Percentiles rank a stretch among this genome's conserved stretches.
These are phyloP conservation scores for Stramenopiles sp. DNA, from an alignment of 352 stramenopile genomes.

Conservation along the genomic window DNA sequence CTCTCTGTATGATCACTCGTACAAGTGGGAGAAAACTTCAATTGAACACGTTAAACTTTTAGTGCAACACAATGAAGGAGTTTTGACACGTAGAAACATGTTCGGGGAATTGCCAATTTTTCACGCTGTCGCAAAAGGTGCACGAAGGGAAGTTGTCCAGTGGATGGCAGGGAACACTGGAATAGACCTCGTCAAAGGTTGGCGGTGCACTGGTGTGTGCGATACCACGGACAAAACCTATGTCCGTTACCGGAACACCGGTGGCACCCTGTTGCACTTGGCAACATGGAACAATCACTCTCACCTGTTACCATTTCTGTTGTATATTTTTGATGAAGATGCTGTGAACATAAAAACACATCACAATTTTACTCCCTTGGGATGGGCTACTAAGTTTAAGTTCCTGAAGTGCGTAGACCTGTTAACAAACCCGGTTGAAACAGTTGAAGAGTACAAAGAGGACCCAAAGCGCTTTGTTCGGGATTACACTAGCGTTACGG, in stretches of 20 bases:
- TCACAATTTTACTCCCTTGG: not conserved
- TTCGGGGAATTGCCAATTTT: not conserved
- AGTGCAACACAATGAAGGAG: not conserved
- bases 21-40: not conserved
- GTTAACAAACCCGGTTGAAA: not conserved
- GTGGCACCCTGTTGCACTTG: not conserved
- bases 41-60: constrained; percentile 5
- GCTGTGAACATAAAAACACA: constrained; percentile 5
- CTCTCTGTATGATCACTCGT: not conserved
- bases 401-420: not conserved
- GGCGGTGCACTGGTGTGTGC: not conserved
- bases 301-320: not conserved
- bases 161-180: not conserved
- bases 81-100: not conserved
- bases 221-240: too few relatives aligned
- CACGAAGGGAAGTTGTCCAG: not conserved
- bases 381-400: constrained; percentile 5
- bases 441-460: not conserved
- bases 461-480: not conserved
- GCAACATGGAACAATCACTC: constrained; percentile 3
- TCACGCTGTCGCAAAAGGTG: not conserved
- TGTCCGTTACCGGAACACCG: not conserved
- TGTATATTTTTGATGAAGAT: not conserved
- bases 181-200: constrained; percentile 1
- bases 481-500: not conserved